These are phyloP conservation scores for Lojkania enalia DNA, from an alignment of 2,329 filamentous ascomycete genomes.

Conservation along the genomic window DNA sequence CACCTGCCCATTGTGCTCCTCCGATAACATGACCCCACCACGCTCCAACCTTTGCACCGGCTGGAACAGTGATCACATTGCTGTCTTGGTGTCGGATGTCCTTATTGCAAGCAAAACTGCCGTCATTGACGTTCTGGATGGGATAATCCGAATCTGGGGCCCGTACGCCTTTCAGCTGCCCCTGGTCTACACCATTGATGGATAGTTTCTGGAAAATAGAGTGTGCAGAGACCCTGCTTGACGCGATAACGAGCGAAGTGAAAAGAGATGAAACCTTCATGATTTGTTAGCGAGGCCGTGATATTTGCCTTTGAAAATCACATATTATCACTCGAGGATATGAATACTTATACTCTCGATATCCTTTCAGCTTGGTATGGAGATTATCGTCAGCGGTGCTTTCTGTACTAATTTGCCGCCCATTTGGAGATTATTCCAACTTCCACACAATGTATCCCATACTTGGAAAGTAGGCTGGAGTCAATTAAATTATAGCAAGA, in stretches of 20 bases:
- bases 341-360: too few species aligned
- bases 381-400: too few species aligned
- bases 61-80: constrained; percentile 50
- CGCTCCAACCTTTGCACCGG: constrained; percentile 54
- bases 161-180: constrained; percentile 54
- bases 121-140: constrained; percentile 49
- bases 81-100: constrained; percentile 38
- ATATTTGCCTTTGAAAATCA: too few species aligned
- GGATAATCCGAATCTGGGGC: constrained; percentile 54
- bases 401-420: too few species aligned
- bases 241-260: not conserved
- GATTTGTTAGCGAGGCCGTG: too few species aligned
- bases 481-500: too few species aligned
- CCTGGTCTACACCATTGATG: constrained; percentile 54
- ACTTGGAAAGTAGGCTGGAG: too few species aligned
- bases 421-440: too few species aligned
- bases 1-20: constrained; percentile 52
- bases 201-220: constrained; percentile 50
- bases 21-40: constrained; percentile 56
- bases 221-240: constrained; percentile 32
- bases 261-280: not conserved
- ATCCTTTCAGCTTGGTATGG: too few species aligned
- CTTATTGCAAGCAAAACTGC: constrained; percentile 50
- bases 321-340: too few species aligned
- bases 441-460: too few species aligned